Evolutionary conservation across 257 asterid genomes (phyloP), one percentile per base, ranked within the genome.

Genomic region (Buddleja alternifolia): DNA sequence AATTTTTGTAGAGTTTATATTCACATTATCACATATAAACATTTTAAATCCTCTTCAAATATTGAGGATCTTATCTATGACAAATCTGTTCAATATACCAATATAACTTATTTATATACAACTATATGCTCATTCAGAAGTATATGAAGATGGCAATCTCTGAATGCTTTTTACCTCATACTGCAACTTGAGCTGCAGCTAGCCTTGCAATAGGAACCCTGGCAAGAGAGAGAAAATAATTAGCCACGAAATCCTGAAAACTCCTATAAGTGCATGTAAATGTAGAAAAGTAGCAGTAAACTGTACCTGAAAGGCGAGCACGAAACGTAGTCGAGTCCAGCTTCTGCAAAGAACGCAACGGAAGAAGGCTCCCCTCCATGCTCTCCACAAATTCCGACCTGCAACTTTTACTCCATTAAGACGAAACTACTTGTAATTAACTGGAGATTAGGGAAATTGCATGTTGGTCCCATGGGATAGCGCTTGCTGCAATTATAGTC

Each of bases 301-400:
- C 39, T 0, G 29, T 74, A 92, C 98, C 98, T 93, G 76, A 90
- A 93, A 55, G 99, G 99, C 44, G 99, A 93, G 78, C 99, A 93
- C 8, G 97, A 90, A 60, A 93, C 99, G 41, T 93, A 93, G 69
- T 93, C 97, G 16, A 93, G 85, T 19, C 99, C 99, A 46, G 89
- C 86, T 73, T 87, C 90, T 4, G 88, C 97, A 29, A 93, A 93
- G 77, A 93, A 93, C 25, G 96, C 96, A 8, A 93, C 90, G 25
- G 99, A 93, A 20, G 99, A 88, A 34, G 99, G 97, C 80, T 93
- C 97, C 55, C 99, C 97, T 3, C 97, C 97, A 55, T 90, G 97
- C 77, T 90, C 97, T 46, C 99, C 99, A 68, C 99, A 90, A 20
- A 93, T 88, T 56, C 97, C 97, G 8, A 93, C 80, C 98, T 93